Conservation (phyloP, 2,329 filamentous ascomycete species). For the Talaromyces marneffei region DNA sequence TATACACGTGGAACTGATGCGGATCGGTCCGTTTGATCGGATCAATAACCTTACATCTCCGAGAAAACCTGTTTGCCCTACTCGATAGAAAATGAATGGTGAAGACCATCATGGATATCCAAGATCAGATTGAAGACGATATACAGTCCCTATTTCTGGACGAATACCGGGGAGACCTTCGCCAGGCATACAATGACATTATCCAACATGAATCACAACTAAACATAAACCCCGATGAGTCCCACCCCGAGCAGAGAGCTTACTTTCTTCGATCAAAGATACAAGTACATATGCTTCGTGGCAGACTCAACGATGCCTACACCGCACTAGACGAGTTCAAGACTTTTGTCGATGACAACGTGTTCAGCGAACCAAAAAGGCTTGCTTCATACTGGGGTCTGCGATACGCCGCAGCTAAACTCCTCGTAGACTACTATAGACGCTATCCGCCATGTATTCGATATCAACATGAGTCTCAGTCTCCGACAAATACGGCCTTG, state of each 20-base stretch:
- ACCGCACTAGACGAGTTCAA: slow-evolving; percentile 12
- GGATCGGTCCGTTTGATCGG: not conserved
- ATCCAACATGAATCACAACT: slow-evolving; percentile 4
- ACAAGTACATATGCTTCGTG: slow-evolving; percentile 17
- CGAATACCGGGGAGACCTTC: slow-evolving; percentile 20
- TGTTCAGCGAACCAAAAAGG: not conserved
- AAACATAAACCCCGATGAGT: not conserved
- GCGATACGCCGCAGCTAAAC: slow-evolving; percentile 19
- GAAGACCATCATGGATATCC: not conserved
- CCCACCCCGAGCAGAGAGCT: slow-evolving; percentile 12
- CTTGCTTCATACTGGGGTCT: slow-evolving; percentile 21
- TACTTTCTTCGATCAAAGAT: slow-evolving; percentile 19
- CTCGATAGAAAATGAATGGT: not conserved
- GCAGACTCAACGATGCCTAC: slow-evolving; percentile 19
- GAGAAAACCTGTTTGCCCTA: not conserved
- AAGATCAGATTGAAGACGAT: slow-evolving; percentile 15
- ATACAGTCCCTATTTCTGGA: slow-evolving; percentile 20
- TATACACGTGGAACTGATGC: not conserved
- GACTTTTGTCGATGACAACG: slow-evolving; percentile 11
- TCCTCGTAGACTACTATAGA: slow-evolving; percentile 19
- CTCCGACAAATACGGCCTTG: slow-evolving; percentile 15
- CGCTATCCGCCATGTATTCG: slow-evolving; percentile 19
- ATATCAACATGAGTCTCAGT: slow-evolving; percentile 21
- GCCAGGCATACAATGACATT: slow-evolving; percentile 18
- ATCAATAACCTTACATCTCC: not conserved